Percentiles rank a stretch among this genome's conserved stretches.
These are phyloP conservation scores for Vickermania spadyakhi DNA, from an alignment of 208 protist genomes.

Conservation along the genomic window DNA sequence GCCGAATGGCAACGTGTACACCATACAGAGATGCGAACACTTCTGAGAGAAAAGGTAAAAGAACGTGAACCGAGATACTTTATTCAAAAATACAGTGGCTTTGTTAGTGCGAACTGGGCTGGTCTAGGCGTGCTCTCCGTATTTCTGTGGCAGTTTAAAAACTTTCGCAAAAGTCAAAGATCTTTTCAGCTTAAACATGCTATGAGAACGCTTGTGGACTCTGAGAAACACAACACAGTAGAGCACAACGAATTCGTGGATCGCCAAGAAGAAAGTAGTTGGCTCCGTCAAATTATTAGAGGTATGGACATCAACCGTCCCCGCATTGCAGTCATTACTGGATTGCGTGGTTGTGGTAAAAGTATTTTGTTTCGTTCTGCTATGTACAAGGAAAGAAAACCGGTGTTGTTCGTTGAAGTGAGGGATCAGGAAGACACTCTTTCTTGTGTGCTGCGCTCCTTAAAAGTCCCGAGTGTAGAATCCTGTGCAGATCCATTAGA, in stretches of 20 bases:
- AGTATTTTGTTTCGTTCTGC: slow-evolving; percentile 51
- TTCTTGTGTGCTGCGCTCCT: slow-evolving; percentile 39
- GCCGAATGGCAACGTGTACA: slow-evolving; percentile 53
- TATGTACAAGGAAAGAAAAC: slow-evolving; percentile 65
- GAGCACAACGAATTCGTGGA: slow-evolving; percentile 18
- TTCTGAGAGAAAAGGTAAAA: slow-evolving; percentile 53
- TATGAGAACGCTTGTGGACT: slow-evolving; percentile 41
- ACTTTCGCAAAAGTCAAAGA: slow-evolving; percentile 42
- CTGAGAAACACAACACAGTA: slow-evolving; percentile 4
- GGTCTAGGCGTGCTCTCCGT: slow-evolving; percentile 51
- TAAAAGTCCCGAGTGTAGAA: slow-evolving; percentile 76
- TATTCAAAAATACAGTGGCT: slow-evolving; percentile 60
- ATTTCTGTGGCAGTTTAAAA: slow-evolving; percentile 65
- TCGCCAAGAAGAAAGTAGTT: slow-evolving; percentile 53
- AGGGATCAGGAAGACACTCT: slow-evolving; percentile 64
- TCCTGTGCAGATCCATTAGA: slow-evolving; percentile 69
- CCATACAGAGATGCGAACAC: slow-evolving; percentile 37
- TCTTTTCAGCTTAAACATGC: slow-evolving; percentile 56
- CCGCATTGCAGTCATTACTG: slow-evolving; percentile 51
- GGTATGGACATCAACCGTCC: slow-evolving; percentile 57
- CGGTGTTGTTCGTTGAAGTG: slow-evolving; percentile 68
- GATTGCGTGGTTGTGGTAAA: slow-evolving; percentile 45
- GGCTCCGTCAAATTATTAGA: slow-evolving; percentile 57
- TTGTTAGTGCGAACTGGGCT: slow-evolving; percentile 54
- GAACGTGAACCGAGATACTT: slow-evolving; percentile 56